Evolutionary conservation across 2,329 filamentous ascomycete species (phyloP).

Genomic region (Setomelanomma holmii): DNA sequence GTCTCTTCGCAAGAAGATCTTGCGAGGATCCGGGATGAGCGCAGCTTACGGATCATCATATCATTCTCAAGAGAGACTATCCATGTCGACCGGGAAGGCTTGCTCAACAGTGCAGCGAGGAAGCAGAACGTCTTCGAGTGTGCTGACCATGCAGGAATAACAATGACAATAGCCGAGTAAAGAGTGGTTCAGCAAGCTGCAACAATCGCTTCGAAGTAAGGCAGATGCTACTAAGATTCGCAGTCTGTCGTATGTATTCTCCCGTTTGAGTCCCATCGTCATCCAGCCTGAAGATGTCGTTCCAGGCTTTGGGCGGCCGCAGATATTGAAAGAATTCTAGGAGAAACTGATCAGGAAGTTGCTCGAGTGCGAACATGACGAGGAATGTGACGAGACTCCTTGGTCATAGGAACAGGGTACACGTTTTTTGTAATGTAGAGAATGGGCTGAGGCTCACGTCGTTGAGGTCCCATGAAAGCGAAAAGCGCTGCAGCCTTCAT

Average conservation of each 20-base stretch:
- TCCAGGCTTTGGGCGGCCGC: neutral
- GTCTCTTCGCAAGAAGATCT: no score
- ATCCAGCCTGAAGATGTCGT: neutral
- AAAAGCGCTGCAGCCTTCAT: no score
- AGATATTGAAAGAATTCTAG: neutral
- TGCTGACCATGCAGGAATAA: neutral
- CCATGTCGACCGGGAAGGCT: neutral
- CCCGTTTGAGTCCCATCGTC: neutral
- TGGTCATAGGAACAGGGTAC: neutral
- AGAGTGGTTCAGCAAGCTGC: neutral
- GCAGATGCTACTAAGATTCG: neutral
- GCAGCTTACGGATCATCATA: neutral
- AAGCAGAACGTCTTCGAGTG: neutral
- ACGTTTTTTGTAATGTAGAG: neutral
- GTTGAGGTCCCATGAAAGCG: no score
- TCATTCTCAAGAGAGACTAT: neutral
- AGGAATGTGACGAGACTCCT: neutral
- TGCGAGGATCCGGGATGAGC: no score
- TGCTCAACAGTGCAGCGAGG: neutral
- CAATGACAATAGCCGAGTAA: neutral
- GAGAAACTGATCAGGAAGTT: neutral
- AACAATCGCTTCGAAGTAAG: neutral
- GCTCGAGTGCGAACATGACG: neutral
- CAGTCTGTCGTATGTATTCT: neutral
- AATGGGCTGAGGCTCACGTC: no score